These are phyloP conservation scores for Leucocoprinus leucothites DNA, from an alignment of 768 basidiomycete species.

Conservation along the genomic window DNA sequence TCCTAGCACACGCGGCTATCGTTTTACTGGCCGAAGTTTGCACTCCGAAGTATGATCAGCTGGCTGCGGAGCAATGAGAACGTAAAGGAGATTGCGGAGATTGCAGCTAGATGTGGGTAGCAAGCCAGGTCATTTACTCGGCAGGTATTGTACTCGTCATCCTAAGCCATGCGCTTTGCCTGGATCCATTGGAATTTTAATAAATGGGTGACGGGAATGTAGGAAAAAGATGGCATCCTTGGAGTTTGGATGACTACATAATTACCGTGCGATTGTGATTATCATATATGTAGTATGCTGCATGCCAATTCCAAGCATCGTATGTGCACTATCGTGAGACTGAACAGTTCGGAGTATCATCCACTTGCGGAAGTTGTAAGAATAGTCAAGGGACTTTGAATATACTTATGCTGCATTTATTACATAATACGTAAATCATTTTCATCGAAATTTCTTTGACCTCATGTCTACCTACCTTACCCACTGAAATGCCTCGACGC, in stretches of 20 bases:
- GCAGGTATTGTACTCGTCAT: background rate
- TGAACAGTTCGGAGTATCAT: no score
- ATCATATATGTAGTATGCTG: no score
- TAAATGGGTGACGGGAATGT: background rate
- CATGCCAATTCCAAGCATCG: no score
- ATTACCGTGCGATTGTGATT: no score
- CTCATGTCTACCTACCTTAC: background rate
- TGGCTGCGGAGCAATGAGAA: background rate
- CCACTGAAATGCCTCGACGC: constrained; percentile 44
- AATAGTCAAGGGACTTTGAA: no score
- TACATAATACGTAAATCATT: constrained; percentile 4
- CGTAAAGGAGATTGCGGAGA: background rate
- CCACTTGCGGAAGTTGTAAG: no score
- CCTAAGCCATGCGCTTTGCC: background rate
- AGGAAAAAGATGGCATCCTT: background rate
- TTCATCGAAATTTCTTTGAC: background rate
- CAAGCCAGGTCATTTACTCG: background rate
- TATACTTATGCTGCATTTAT: background rate
- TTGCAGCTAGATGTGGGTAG: background rate
- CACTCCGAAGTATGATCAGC: background rate
- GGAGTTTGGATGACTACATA: background rate
- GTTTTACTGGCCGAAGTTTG: background rate
- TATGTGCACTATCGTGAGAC: no score
- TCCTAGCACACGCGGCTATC: background rate
- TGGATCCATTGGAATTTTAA: background rate